Base-by-base conservation (phyloP, 164 flowering plant genomes). In the Aristolochia contorta region DNA sequence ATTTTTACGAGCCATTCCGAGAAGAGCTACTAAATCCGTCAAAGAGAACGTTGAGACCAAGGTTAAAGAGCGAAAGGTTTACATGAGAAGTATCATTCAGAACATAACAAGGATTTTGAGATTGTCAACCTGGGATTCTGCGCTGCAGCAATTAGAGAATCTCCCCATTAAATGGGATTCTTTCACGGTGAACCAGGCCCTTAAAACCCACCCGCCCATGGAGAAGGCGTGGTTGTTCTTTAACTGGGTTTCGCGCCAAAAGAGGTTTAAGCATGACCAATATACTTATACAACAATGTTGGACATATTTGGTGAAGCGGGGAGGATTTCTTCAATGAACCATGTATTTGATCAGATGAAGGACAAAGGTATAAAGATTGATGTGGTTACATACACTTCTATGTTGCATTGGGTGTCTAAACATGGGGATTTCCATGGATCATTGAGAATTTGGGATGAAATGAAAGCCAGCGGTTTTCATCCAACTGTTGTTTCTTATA, bases 291-390 rank as follows among this genome's bases (percentile, higher is more conserved):
- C 98, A 0, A 91, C 98, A 0, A 89, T 91, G 98, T 53, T 91
- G 69, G 95, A 89, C 69, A 91, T 91, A 16, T 91, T 91, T 72
- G 98, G 96, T 20, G 96, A 91, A 70, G 98, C 98, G 12, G 79
- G 86, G 75, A 78, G 93, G 79, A 80, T 92, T 61, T 57, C 78
- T 1, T 89, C 96, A 0, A 89, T 92, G 98, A 77, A 76, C 52
- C 70, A 66, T 64, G 77, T 92, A 1, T 87, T 83, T 61, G 30
- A 83, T 74, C 80, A 80, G 60, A 92, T 92, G 96, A 74, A 71
- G 64, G 88, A 84, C 71, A 85, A 76, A 61, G 87, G 85, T 33
- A 57, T 87, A 1, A 83, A 72, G 70, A 73, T 80, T n/a, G 96
- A 89, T 70, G 77, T 72, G 0, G 92, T 85, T 33, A 85, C 98